A percentile compares a stretch with the other conserved stretches of the same genome.
These are phyloP conservation scores for Sporothrix schenckii DNA, from an alignment of 2,329 filamentous ascomycete species.

Conservation along the genomic window DNA sequence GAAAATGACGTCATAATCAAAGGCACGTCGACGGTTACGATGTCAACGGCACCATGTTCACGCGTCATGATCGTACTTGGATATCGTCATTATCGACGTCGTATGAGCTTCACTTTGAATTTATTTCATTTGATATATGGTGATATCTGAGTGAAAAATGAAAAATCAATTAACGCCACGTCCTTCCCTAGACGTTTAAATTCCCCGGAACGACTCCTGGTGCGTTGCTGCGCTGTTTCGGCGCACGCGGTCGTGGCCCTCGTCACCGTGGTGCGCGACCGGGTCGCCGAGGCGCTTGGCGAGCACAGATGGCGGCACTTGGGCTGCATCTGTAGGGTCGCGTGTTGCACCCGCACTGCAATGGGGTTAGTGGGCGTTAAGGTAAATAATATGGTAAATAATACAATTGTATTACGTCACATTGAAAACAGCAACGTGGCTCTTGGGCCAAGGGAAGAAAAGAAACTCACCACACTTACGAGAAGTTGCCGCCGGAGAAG, in stretches of 20 bases:
- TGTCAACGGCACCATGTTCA: too few relatives aligned
- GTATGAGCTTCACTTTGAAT: too few relatives aligned
- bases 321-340: slow-evolving; percentile 59
- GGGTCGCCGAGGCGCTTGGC: slow-evolving; percentile 53
- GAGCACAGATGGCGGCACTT: slow-evolving; percentile 60
- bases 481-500: slow-evolving; percentile 49
- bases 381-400: too few relatives aligned
- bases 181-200: slow-evolving; percentile 41
- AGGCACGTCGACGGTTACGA: too few relatives aligned
- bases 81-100: too few relatives aligned
- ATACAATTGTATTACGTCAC: too few relatives aligned
- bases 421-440: too few relatives aligned
- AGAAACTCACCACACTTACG: slow-evolving; percentile 44
- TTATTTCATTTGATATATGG: background rate
- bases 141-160: background rate
- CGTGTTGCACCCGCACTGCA: slow-evolving; percentile 34
- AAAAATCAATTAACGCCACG: slow-evolving; percentile 17
- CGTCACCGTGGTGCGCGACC: slow-evolving; percentile 50
- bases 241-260: slow-evolving; percentile 48
- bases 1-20: too few relatives aligned
- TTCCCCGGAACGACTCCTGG: slow-evolving; percentile 54
- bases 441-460: background rate
- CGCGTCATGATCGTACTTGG: too few relatives aligned
- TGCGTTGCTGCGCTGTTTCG: slow-evolving; percentile 52
- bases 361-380: background rate